Percentiles rank a stretch among this genome's conserved stretches.
phyloP scores from a whole-genome alignment of 2,329 filamentous ascomycete genomes.

The Cytospora paraplurivora region DNA sequence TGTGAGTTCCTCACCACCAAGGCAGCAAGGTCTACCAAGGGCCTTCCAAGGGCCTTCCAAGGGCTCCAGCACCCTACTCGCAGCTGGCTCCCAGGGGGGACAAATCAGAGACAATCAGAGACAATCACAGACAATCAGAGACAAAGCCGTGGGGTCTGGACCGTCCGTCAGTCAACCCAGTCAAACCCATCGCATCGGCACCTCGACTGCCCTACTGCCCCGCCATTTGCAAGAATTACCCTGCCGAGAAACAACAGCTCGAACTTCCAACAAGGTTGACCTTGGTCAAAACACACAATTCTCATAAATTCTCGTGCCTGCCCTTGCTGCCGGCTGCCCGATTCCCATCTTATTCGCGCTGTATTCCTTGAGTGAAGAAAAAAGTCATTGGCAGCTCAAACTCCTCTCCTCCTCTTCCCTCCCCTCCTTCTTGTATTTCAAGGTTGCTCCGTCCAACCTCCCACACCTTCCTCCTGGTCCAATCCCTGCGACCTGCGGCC shows the following conservation, averaged over 20 bases:
- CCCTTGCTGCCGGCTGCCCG: background rate
- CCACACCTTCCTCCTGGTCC: constrained; percentile 1
- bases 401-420: constrained; percentile 4
- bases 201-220: background rate
- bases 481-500: constrained; percentile 2
- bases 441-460: background rate
- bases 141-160: no score
- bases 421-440: background rate
- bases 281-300: constrained; percentile 7
- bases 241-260: constrained; percentile 2
- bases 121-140: no score
- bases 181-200: no score
- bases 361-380: background rate
- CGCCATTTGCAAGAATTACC: constrained; percentile 1
- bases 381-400: background rate
- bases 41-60: no score
- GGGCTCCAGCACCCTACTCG: no score
- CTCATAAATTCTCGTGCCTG: constrained; percentile 5
- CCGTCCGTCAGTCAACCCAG: no score
- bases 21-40: no score
- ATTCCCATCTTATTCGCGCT: background rate
- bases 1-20: no score
- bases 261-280: background rate
- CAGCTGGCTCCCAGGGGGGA: no score
- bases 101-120: no score